These are phyloP conservation scores for Phaeotremella fagi DNA, from an alignment of 768 basidiomycete genomes.

Conservation along the genomic window DNA sequence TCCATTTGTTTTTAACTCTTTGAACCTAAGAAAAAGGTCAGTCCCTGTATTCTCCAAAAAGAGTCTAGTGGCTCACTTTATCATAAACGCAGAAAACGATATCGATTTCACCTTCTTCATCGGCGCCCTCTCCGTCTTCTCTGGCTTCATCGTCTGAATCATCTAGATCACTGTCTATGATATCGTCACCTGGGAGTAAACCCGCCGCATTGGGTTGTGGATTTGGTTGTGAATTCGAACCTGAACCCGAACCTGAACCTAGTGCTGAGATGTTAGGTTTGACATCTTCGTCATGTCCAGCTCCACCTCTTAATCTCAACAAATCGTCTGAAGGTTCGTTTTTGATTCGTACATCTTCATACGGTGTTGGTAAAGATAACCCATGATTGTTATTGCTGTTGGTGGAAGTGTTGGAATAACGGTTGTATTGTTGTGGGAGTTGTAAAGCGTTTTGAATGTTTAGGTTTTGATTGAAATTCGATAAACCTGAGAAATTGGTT, in stretches of 20 bases:
- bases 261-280: constrained; percentile 4
- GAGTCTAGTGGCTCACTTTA: constrained; percentile 59
- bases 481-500: too few species aligned
- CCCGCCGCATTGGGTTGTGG: constrained; percentile 48
- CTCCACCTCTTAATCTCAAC: constrained; percentile 34
- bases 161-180: constrained; percentile 94
- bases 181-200: constrained; percentile 56
- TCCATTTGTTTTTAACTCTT: constrained; percentile 99
- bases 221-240: constrained; percentile 1
- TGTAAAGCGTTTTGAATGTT: constrained; percentile 10
- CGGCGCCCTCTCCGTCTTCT: constrained; percentile 60
- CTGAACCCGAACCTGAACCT: too few species aligned
- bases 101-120: constrained; percentile 71
- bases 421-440: constrained; percentile 14
- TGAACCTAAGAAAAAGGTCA: constrained; percentile 62
- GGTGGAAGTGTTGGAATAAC: neutral
- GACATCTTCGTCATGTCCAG: constrained; percentile 1
- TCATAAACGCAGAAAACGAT: constrained; percentile 98
- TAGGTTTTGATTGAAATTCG: constrained; percentile 4
- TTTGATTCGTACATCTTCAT: constrained; percentile 19
- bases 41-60: neutral
- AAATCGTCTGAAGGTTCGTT: constrained; percentile 29
- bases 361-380: too few species aligned
- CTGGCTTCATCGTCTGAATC: constrained; percentile 79
- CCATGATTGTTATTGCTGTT: neutral